A percentile compares a stretch with the other conserved stretches of the same genome.
phyloP scores from a whole-genome alignment of 1,284 basidiomycete genomes.

The Apiotrichum gracile region DNA sequence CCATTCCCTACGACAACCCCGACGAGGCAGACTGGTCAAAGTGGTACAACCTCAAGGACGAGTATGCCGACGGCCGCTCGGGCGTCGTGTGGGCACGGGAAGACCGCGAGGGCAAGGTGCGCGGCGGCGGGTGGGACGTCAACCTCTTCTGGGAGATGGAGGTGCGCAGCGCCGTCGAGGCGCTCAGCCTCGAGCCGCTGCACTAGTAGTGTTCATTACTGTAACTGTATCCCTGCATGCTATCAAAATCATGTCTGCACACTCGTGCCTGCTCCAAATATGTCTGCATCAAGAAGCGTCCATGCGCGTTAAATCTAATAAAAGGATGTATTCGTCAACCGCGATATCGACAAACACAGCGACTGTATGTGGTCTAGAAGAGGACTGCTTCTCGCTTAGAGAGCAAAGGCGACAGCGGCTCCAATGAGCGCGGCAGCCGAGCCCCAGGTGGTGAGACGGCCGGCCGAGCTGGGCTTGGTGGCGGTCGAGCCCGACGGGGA shows the following conservation, averaged over 20 bases:
- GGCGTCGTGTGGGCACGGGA: conserved; percentile 61
- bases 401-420: neutral
- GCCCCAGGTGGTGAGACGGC: neutral
- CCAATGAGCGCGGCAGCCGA: neutral
- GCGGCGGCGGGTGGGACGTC: conserved; percentile 74
- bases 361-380: too few species aligned
- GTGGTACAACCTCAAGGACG: conserved; percentile 28
- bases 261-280: too few species aligned
- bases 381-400: neutral
- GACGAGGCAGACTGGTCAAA: conserved; percentile 18
- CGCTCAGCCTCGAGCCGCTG: conserved; percentile 50
- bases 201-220: too few species aligned
- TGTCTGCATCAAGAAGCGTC: too few species aligned
- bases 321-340: too few species aligned
- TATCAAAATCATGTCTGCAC: too few species aligned
- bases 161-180: conserved; percentile 67
- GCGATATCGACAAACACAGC: too few species aligned
- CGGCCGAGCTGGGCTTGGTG: neutral
- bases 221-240: too few species aligned
- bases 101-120: conserved; percentile 71
- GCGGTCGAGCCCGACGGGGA: neutral
- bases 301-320: too few species aligned
- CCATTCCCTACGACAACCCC: conserved; percentile 40
- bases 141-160: conserved; percentile 83
- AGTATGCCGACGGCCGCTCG: conserved; percentile 47